Base-by-base conservation (phyloP, 2,329 filamentous ascomycete species). In the Eutypa lata region DNA sequence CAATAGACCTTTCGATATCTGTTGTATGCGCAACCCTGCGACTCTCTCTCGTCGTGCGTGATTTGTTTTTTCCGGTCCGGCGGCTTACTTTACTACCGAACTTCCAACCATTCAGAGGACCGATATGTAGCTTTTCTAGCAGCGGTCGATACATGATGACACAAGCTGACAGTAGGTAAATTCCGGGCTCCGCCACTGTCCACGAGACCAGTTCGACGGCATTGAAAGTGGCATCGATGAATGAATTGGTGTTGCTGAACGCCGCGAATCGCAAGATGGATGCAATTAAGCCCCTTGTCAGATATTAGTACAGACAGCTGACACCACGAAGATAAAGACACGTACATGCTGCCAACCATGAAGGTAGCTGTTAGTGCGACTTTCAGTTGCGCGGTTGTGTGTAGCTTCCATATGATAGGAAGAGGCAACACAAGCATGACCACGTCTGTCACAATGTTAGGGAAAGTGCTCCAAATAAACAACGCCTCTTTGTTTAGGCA, bases 391-490 rank as follows among this genome's bases (percentile, higher is more conserved):
- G 19, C 50, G 0, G 58, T 42, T 5, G 49, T 45, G 26, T 65
- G 61, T 7, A 73, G 55, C 2, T 58, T 62, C 60, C 61, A 68
- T 11, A 73, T 47, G 7, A 68, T 62, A 2, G 70, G 70, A 26
- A 71, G 56, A 3, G 71, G 71, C 7, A 72, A 54, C 2, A 65
- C 21, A 1, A 73, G 57, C 49, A 74, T 57, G 4, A 67, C 55
- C 3, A 65, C 52, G 52, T 73, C 69, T 19, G 71, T 69, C 7
- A 66, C 47, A n/a, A 73, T 70, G 49, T 72, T 71, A 6, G 69
- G 67, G 21, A 72, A 64, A 48, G 60, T 65, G 49, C 53, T 61
- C 63, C 64, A 69, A 7, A 65, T 53, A 42, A 61, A 68, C 14
- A 68, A 51, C 0, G 57, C 53, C 44, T 67, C 57, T 42, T 59